These are phyloP conservation scores for Tetramitus jugosus DNA, from an alignment of 208 protist genomes.

Conservation along the genomic window DNA sequence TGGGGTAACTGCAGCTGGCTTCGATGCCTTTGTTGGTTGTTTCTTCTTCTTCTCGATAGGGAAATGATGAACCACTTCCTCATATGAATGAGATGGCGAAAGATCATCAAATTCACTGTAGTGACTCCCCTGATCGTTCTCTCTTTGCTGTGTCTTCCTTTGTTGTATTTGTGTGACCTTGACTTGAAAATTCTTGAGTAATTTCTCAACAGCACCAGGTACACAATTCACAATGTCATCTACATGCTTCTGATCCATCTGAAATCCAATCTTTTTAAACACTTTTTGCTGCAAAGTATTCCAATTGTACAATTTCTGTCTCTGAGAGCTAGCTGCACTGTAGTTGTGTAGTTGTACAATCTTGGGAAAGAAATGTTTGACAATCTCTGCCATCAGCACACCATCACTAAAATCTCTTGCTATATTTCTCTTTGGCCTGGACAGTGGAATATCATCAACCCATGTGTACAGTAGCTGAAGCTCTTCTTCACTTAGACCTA, in stretches of 20 bases:
- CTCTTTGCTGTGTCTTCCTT: too few relatives aligned
- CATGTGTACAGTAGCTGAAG: slow-evolving; percentile 90
- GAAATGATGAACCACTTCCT: too few relatives aligned
- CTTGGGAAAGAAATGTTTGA: slow-evolving; percentile 89
- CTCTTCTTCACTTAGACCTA: slow-evolving; percentile 57
- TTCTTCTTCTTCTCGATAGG: too few relatives aligned
- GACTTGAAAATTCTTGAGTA: slow-evolving; percentile 74
- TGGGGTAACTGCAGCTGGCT: too few relatives aligned
- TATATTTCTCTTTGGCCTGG: slow-evolving; percentile 90
- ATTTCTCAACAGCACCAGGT: slow-evolving; percentile 78
- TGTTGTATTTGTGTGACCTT: slow-evolving; percentile 46
- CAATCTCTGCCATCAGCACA: slow-evolving; percentile 89
- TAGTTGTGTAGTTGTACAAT: slow-evolving; percentile 98
- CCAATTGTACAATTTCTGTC: slow-evolving; percentile 93
- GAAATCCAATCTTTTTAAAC: slow-evolving; percentile 82
- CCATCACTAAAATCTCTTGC: slow-evolving; percentile 92
- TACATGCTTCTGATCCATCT: slow-evolving; percentile 68
- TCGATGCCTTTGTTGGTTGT: too few relatives aligned
- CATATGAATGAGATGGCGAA: too few relatives aligned
- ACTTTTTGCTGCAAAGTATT: slow-evolving; percentile 84
- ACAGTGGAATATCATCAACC: slow-evolving; percentile 92
- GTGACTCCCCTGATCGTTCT: too few relatives aligned
- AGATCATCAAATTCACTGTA: too few relatives aligned
- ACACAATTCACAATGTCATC: slow-evolving; percentile 72
- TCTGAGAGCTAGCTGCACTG: slow-evolving; percentile 61